Evolutionary conservation across 2,329 filamentous ascomycete genomes (phyloP).

Genomic region (Metarhizium robertsii): DNA sequence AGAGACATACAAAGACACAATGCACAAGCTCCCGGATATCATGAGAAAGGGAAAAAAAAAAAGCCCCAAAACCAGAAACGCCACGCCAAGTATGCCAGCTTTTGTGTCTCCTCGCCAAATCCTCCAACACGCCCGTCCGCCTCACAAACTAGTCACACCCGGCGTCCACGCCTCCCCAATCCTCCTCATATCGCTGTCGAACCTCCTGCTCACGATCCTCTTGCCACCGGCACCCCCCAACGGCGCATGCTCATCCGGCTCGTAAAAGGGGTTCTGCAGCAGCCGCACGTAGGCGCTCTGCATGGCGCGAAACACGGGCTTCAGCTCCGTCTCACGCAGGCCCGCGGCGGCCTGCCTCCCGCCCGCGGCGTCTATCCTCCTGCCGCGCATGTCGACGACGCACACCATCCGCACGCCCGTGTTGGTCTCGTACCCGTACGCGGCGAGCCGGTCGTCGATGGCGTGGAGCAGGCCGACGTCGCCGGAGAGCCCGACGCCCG

Average conservation of each 20-base stretch:
- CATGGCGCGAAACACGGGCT: constrained; percentile 81
- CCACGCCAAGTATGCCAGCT: constrained; percentile 10
- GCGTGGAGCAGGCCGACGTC: constrained; percentile 90
- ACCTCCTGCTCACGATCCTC: constrained; percentile 73
- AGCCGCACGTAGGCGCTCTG: constrained; percentile 86
- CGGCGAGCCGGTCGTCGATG: constrained; percentile 83
- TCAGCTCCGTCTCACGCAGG: constrained; percentile 77
- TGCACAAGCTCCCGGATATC: neutral
- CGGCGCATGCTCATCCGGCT: constrained; percentile 73
- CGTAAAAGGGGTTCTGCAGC: constrained; percentile 90
- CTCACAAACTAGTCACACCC: constrained; percentile 53
- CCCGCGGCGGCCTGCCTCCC: constrained; percentile 44
- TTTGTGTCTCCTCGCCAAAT: neutral
- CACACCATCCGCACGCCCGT: constrained; percentile 87
- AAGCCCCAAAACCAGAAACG: constrained; percentile 10
- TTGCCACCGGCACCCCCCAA: constrained; percentile 43
- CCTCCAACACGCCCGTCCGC: neutral
- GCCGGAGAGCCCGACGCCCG: constrained; percentile 51
- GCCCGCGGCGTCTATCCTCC: constrained; percentile 33
- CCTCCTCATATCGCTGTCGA: constrained; percentile 71
- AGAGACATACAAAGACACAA: neutral
- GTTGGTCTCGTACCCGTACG: constrained; percentile 95
- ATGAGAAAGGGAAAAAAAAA: neutral
- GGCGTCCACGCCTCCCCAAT: constrained; percentile 83
- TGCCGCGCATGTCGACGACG: constrained; percentile 82